These are phyloP conservation scores for Penicillium rolfsii DNA, from an alignment of 2,329 filamentous ascomycete species.

Conservation along the genomic window DNA sequence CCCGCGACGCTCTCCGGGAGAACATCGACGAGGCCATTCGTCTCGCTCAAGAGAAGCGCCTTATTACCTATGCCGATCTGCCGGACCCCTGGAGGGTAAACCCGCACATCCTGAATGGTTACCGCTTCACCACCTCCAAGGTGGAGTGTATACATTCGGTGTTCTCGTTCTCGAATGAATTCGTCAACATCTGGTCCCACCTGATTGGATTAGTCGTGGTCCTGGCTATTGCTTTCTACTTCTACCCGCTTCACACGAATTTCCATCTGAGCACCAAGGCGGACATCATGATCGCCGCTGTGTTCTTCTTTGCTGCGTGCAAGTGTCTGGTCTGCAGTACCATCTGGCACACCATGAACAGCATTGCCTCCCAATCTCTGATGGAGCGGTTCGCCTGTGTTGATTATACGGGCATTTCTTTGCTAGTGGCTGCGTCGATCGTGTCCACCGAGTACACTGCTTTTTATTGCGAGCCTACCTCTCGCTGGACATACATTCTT, in stretches of 20 bases:
- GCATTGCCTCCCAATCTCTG: slow-evolving; percentile 83
- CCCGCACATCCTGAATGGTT: slow-evolving; percentile 86
- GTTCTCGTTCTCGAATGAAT: slow-evolving; percentile 86
- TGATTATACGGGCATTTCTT: slow-evolving; percentile 95
- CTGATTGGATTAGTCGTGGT: slow-evolving; percentile 86
- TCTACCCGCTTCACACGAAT: slow-evolving; percentile 86
- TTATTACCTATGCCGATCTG: slow-evolving; percentile 87
- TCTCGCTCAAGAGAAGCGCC: slow-evolving; percentile 74
- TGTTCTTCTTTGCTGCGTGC: slow-evolving; percentile 95
- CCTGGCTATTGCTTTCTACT: slow-evolving; percentile 87
- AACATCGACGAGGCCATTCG: slow-evolving; percentile 78
- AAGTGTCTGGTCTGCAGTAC: slow-evolving; percentile 94
- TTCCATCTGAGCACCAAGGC: slow-evolving; percentile 84
- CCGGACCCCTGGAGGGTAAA: slow-evolving; percentile 93
- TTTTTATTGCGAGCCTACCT: slow-evolving; percentile 94
- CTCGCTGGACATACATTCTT: slow-evolving; percentile 82
- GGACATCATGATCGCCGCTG: slow-evolving; percentile 85
- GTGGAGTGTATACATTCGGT: slow-evolving; percentile 83
- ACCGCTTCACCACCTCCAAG: slow-evolving; percentile 92
- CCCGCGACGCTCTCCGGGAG: slow-evolving; percentile 79
- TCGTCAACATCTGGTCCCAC: slow-evolving; percentile 98
- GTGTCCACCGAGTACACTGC: slow-evolving; percentile 98
- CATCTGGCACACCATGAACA: slow-evolving; percentile 99
- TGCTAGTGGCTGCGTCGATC: slow-evolving; percentile 90
- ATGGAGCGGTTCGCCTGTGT: slow-evolving; percentile 97